Base-by-base conservation (phyloP, 805 yeast species). In the Saccharomycopsis sp. region DNA sequence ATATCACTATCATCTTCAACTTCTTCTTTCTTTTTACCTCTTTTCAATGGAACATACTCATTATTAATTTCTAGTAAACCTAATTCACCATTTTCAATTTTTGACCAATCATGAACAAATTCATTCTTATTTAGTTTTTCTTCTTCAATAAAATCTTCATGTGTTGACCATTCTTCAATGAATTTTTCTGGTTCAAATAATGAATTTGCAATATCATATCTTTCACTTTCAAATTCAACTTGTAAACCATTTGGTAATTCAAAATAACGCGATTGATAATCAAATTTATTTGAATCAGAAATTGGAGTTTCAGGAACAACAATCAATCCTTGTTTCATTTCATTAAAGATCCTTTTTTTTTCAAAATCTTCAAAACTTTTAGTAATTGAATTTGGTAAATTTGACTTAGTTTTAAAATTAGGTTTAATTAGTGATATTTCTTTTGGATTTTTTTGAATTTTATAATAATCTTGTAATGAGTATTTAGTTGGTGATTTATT, bases 241-340 rank as follows among this genome's bases (percentile, higher is more conserved):
- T 72, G 67, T 49, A 79, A 77, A 1, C 94, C 94, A 52, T 80
- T 74, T 14, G 94, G 89, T 13, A 84, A 63, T 59, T 86, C 95
- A 53, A 79, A 79, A 21, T 68, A 58, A 48, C 87, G 54, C 33
- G 62, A 31, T 28, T 46, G 47, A 25, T 46, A 44, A 21, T 40
- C 45, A 30, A 41, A 44, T 31, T 44, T 46, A 14, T 46, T 48
- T 3, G 42, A 29, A 4, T 52, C 50, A 1, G 57, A 54, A 39
- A 60, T 55, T 31, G 72, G 68, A 2, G 75, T 76, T 17, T 50
- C 49, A 21, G 63, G 58, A 5, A 72, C 73, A 50, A 72, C 77
- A 35, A 80, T 55, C 41, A 78, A 49, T 2, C 81, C 65, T 57
- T 86, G 95, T 52, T 86, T 86, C 63, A 84, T 75, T 53, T 83